These are phyloP conservation scores for grape (Vitis vinifera) DNA, from an alignment of 164 flowering plant genomes.

Conservation along the genomic window ASM3070453v1 NC_081818.1:1825501-1826000, in stretches of 20 bases:
- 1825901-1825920: slow-evolving; percentile 1
- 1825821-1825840: not conserved
- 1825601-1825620: not conserved
- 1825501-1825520: slow-evolving; percentile 91
- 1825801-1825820: not conserved
- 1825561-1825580: not conserved
- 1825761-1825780: slow-evolving; percentile 95
- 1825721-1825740: slow-evolving; percentile 93
- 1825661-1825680: slow-evolving; percentile 68
- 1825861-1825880: not conserved
- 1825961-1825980: slow-evolving; percentile 68
- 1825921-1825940: slow-evolving; percentile 92
- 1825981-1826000: slow-evolving; percentile 96
- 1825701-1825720: slow-evolving; percentile 73
- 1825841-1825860: not conserved
- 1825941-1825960: slow-evolving; percentile 82
- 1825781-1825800: slow-evolving; percentile 10
- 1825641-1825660: slow-evolving; percentile 68
- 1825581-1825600: not conserved
- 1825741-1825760: slow-evolving; percentile 72
- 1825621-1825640: slow-evolving; percentile 70
- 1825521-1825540: slow-evolving; percentile 72
- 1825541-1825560: not conserved
- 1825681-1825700: slow-evolving; percentile 76
- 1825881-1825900: not conserved